Base-by-base conservation (phyloP, 176 grass and related monocot species). In the Rhynchospora pubera region DNA sequence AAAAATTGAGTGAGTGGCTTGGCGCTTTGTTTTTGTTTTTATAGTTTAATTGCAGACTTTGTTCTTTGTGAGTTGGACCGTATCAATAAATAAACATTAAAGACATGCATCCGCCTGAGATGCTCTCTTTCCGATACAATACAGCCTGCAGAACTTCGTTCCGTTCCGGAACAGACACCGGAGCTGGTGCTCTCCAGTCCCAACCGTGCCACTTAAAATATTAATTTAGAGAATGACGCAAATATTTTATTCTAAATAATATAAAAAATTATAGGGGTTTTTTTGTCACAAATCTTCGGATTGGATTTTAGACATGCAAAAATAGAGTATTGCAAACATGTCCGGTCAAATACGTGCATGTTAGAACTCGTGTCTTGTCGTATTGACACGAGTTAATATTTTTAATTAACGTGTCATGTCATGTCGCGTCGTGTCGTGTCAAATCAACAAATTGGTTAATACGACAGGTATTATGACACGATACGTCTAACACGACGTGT, bases 71-170 rank as follows among this genome's bases (percentile, higher is more conserved):
- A n/a, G 44, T 69, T 45, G 70, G 46, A 52, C 5, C 45, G 19
- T 48, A 2, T 22, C 57, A 81, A 81, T 47, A 65, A 81, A 81
- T 63, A 81, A 81, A 65, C 79, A 81, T 51, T 81, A 81, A 64
- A 81, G 28, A 60, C 79, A 81, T 81, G 34, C 15, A 79, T 43
- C 48, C 30, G 30, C 28, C 50, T 58, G 48, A 58, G 13, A 51
- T 16, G 59, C 79, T 65, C 59, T 64, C 51, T 10, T 81, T 81
- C 78, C 78, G 42, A 81, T 47, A 16, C 57, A 62, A 62, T 63
- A 46, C 58, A 62, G 57, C 60, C 57, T 81, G 79, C 19, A 45
- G 42, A 59, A 26, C 19, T 19, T 75, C 78, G 64, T 58, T 44
- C 78, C 8, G 34, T 58, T 65, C 58, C 42, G 46, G 26, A 61